These are phyloP conservation scores for Theileria annulata DNA, from an alignment of 169 alveolate species.

Conservation along the genomic window DNA sequence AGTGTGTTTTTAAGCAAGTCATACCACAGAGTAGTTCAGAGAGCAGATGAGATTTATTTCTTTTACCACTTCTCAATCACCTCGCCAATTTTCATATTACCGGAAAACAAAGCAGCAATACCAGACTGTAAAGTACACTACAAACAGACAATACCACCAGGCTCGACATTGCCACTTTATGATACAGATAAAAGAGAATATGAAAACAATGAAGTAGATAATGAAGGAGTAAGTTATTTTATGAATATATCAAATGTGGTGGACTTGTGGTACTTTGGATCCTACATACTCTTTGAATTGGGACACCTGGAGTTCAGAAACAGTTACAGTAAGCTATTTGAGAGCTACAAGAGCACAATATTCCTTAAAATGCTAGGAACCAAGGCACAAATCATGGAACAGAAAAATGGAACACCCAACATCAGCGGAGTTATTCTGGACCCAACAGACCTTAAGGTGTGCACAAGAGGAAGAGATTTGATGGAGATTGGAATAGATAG, in stretches of 20 bases:
- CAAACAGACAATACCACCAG: constrained; percentile 5
- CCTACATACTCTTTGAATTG: constrained; percentile 66
- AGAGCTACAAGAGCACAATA: constrained; percentile 29
- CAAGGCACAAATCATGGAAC: constrained; percentile 55
- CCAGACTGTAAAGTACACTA: constrained; percentile 19
- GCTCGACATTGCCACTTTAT: constrained; percentile 10
- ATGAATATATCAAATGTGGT: constrained; percentile 36
- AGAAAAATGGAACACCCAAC: constrained; percentile 36
- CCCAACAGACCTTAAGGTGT: constrained; percentile 58
- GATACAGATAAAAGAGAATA: not conserved
- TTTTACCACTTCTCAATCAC: constrained; percentile 68
- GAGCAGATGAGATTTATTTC: constrained; percentile 72
- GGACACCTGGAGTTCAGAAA: constrained; percentile 70
- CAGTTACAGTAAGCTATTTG: constrained; percentile 63
- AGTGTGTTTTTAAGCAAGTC: constrained; percentile 80
- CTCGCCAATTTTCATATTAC: constrained; percentile 66
- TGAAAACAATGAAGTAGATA: not conserved
- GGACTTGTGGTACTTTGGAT: constrained; percentile 64
- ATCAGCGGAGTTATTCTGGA: constrained; percentile 47
- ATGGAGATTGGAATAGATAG: constrained; percentile 60
- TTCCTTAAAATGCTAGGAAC: constrained; percentile 64
- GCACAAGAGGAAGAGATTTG: constrained; percentile 62
- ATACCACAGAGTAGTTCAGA: constrained; percentile 80
- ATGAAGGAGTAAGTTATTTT: not conserved
- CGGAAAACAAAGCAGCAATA: constrained; percentile 70